A percentile compares a stretch with the other conserved stretches of the same genome.
Evolutionary conservation across 73 alveolate genomes (phyloP).

Genomic region (Paramecium caudatum): DNA sequence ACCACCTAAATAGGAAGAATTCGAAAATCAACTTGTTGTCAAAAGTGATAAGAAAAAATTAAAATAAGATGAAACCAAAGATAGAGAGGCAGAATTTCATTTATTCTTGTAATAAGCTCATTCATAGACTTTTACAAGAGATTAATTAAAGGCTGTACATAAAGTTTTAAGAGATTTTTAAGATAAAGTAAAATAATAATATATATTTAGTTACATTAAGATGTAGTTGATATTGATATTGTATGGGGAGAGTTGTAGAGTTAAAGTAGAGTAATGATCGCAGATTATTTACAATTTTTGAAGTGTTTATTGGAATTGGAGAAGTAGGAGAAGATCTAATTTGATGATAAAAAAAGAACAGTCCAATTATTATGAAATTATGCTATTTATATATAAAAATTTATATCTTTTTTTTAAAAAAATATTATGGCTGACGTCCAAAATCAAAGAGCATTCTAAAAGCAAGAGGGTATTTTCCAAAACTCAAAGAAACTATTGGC

Average conservation of each 20-base stretch:
- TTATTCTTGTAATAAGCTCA: neutral
- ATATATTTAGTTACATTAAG: neutral
- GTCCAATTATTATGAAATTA: slow-evolving; percentile 37
- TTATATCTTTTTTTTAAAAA: slow-evolving; percentile 55
- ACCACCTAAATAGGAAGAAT: slow-evolving; percentile 31
- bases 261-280: slow-evolving; percentile 1
- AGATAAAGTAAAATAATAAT: neutral
- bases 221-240: slow-evolving; percentile 41
- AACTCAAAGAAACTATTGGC: slow-evolving; percentile 88
- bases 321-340: slow-evolving; percentile 11
- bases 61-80: slow-evolving; percentile 27
- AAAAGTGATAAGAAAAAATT: slow-evolving; percentile 51
- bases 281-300: slow-evolving; percentile 41
- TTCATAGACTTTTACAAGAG: neutral
- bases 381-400: slow-evolving; percentile 47
- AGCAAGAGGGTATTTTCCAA: slow-evolving; percentile 91
- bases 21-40: slow-evolving; percentile 37
- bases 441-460: slow-evolving; percentile 92
- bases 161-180: slow-evolving; percentile 23
- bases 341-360: slow-evolving; percentile 46
- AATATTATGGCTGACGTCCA: slow-evolving; percentile 74
- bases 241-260: slow-evolving; percentile 38
- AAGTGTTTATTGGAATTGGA: slow-evolving; percentile 44
- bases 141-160: slow-evolving; percentile 33
- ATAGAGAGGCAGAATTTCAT: slow-evolving; percentile 53